Base-by-base conservation (phyloP, 805 yeast genomes). In the Isabelozyma gotoi region DNA sequence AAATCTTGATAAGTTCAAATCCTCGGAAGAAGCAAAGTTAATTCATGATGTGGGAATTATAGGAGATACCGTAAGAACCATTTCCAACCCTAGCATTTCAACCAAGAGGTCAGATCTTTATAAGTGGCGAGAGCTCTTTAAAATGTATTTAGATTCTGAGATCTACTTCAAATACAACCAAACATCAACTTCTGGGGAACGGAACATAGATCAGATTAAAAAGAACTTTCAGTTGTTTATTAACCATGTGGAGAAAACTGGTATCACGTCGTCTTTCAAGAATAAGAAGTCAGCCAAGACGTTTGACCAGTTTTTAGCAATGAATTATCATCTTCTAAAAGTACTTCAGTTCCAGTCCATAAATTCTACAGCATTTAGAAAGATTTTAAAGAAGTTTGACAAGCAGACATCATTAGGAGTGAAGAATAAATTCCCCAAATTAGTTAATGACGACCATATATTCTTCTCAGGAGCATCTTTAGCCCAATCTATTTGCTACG, bases 341-440 rank as follows among this genome's bases (percentile, higher is more conserved):
- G 73, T 80, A 8, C 68, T 81, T 21, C 77, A 79, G 48, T 85
- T 80, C 55, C 85, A 82, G 53, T 67, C 76, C 7, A 70, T 85
- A 46, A 85, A 85, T 60, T 67, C 76, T 27, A 71, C 78, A 34
- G 92, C 92, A 0, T 73, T 84, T 33, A 64, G 75, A 14, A 85
- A 85, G 59, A 85, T 85, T 47, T 67, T 85, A 55, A 85, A 85
- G 57, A 85, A 85, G 56, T 85, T 86, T 52, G 90, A 86, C 52
- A 85, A 85, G 57, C 84, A 80, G 52, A 85, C 92, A 0, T 64
- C 78, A 5, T 62, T 85, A 20, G 71, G 74, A 21, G 68, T 82
- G 0, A 69, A 76, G 33, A 44, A 61, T 4, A 55, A 64, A 36
- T 77, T 80, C 51, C 83, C 85, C 2, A 59, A 67, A 34, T 56